Evolutionary conservation across 2,329 filamentous ascomycete genomes (phyloP).

Genomic region (Cladosporium phlei): DNA sequence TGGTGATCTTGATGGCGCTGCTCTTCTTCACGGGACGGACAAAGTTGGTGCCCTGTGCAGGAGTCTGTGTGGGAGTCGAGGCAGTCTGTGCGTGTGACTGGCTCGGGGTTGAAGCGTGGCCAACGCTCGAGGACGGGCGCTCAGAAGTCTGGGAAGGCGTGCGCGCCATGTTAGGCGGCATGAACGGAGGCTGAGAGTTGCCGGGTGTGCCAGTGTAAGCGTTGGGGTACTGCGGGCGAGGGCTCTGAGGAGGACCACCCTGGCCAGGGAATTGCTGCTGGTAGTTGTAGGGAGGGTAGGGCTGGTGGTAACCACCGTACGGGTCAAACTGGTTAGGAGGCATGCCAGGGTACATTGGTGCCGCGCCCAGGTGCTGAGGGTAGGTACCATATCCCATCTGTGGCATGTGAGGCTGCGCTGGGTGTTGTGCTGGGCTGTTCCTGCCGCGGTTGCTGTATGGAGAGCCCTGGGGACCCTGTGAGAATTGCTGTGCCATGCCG

Average conservation of each 20-base stretch:
- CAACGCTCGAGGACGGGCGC: slow-evolving; percentile 56
- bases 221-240: slow-evolving; percentile 43
- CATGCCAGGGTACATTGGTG: not conserved
- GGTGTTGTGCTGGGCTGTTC: slow-evolving; percentile 54
- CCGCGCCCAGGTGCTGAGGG: slow-evolving; percentile 41
- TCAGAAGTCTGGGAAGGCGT: slow-evolving; percentile 72
- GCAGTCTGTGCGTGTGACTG: slow-evolving; percentile 42
- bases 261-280: slow-evolving; percentile 50
- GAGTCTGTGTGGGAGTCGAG: slow-evolving; percentile 50
- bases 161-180: slow-evolving; percentile 71
- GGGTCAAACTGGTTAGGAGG: slow-evolving; percentile 40
- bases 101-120: slow-evolving; percentile 48
- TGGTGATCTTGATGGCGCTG: slow-evolving; percentile 78
- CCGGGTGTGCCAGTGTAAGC: slow-evolving; percentile 44
- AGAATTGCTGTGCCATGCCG: slow-evolving; percentile 47
- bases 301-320: slow-evolving; percentile 39
- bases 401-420: slow-evolving; percentile 63
- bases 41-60: slow-evolving; percentile 58
- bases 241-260: slow-evolving; percentile 38
- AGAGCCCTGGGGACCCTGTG: slow-evolving; percentile 30
- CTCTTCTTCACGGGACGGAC: slow-evolving; percentile 64
- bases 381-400: slow-evolving; percentile 61
- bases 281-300: slow-evolving; percentile 43
- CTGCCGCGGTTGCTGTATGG: slow-evolving; percentile 50
- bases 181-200: slow-evolving; percentile 48